Base-by-base conservation (phyloP, 2,329 filamentous ascomycete genomes). In the Diplodia corticola region DNA sequence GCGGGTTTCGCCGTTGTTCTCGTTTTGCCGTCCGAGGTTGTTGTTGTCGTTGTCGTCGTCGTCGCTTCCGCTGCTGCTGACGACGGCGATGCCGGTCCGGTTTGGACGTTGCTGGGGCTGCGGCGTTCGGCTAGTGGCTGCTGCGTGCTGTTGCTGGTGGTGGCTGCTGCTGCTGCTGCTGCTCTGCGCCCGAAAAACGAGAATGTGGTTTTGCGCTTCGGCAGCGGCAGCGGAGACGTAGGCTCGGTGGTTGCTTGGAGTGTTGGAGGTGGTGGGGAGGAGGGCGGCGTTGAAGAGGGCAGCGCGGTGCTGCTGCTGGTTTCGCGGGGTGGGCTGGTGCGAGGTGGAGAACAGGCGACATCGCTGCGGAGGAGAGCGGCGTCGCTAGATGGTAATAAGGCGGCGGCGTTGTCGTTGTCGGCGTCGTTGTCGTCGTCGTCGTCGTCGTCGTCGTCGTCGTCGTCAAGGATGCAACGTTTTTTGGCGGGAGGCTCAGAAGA, bases 201-300 rank as follows among this genome's bases (percentile, higher is more conserved):
- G 67, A 83, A 83, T 4, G 79, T 79, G 1, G 81, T 80, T 70
- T 81, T 82, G 50, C 80, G 77, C 33, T 76, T 78, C 61, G 78
- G 61, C 80, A 46, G 76, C 74, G 40, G 77, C 77, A 13, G 80
- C 79, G n/a, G 78, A 78, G 15, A 75, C 78, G 71, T 77, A 73
- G 80, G 57, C 78, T 73, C 20, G 78, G 79, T 2, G 40, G 83
- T 83, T 63, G 26, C 17, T 24, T 13, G 33, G 5, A 5, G 1
- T 4, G 84, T 82, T 65, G 83, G 84, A 10, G 83, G 84, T 4
- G 84, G 83, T 4, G 84, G 83, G 40, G 83, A 65, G 4, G 64
- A 65, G 7, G 64, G 64, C 7, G 64, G 64, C 3, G 64, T 60
- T 20, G 64, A 65, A 1, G 64, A 60, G 6, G 46, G 44, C 10